Conservation (phyloP, 2,329 filamentous ascomycete genomes). For the Colletotrichum shisoi region DNA sequence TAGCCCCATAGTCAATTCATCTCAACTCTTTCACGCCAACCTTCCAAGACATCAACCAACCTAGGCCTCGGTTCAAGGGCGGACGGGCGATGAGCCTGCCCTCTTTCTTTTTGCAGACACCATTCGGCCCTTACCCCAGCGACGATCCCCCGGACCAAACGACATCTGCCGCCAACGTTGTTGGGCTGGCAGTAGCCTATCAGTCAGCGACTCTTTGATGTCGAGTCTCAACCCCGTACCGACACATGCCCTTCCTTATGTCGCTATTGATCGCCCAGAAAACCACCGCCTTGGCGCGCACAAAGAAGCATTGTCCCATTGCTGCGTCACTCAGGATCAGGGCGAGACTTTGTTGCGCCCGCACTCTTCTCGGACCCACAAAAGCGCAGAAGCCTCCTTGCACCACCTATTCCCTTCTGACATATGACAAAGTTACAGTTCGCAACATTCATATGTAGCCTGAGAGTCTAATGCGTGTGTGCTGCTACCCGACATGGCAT, state of each 20-base stretch:
- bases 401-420: conserved; percentile 23
- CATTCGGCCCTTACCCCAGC: conserved; percentile 6
- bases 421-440: conserved; percentile 26
- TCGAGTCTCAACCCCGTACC: not conserved
- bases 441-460: conserved; percentile 32
- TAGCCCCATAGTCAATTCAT: not conserved
- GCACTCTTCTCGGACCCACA: conserved; percentile 9
- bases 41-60: not conserved
- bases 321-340: conserved; percentile 15
- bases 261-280: not conserved
- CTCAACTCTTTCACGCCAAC: not conserved
- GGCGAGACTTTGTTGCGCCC: conserved; percentile 27
- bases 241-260: conserved; percentile 1
- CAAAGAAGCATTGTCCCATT: conserved; percentile 3
- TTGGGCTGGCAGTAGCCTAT: not conserved
- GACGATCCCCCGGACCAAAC: conserved; percentile 23
- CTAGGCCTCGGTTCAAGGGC: not conserved
- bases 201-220: too few relatives aligned
- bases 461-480: conserved; percentile 12
- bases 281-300: conserved; percentile 4
- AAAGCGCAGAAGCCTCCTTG: conserved; percentile 17
- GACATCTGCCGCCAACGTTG: conserved; percentile 9
- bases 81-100: not conserved
- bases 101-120: not conserved
- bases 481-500: not conserved